A percentile compares a stretch with the other conserved stretches of the same genome.
Conservation (phyloP, 306 rosid genomes). For the Cicer bijugum region DNA sequence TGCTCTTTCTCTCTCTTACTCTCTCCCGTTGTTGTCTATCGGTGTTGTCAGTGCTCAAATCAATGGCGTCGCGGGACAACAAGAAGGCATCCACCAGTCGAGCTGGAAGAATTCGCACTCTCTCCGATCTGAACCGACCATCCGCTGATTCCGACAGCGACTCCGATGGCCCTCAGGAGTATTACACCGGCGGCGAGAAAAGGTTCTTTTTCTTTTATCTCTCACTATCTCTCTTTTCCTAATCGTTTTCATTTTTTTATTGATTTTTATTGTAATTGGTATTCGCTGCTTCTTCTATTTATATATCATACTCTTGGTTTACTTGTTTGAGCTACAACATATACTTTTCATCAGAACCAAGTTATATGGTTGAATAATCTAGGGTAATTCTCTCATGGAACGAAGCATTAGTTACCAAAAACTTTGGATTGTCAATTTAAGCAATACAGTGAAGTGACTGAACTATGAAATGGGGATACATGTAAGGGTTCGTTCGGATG, state of each 20-base stretch:
- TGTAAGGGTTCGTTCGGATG: background rate
- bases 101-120: slow-evolving; percentile 79
- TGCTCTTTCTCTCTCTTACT: background rate
- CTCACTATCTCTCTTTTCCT: background rate
- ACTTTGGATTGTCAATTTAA: background rate
- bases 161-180: slow-evolving; percentile 92
- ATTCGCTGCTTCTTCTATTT: slow-evolving; percentile 1
- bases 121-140: slow-evolving; percentile 86
- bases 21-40: background rate
- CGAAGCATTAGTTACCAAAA: background rate
- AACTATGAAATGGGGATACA: background rate
- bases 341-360: background rate
- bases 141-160: slow-evolving; percentile 86
- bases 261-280: slow-evolving; percentile 10
- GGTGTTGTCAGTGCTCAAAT: background rate
- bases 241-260: background rate
- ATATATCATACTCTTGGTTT: background rate
- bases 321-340: slow-evolving; percentile 20
- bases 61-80: slow-evolving; percentile 75
- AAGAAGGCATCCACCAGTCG: slow-evolving; percentile 74
- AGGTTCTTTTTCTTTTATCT: slow-evolving; percentile 53
- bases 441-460: background rate
- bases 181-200: slow-evolving; percentile 97
- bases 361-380: background rate
- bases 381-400: background rate